Conservation (phyloP, 768 basidiomycete genomes). For the Jaapia argillacea region DNA sequence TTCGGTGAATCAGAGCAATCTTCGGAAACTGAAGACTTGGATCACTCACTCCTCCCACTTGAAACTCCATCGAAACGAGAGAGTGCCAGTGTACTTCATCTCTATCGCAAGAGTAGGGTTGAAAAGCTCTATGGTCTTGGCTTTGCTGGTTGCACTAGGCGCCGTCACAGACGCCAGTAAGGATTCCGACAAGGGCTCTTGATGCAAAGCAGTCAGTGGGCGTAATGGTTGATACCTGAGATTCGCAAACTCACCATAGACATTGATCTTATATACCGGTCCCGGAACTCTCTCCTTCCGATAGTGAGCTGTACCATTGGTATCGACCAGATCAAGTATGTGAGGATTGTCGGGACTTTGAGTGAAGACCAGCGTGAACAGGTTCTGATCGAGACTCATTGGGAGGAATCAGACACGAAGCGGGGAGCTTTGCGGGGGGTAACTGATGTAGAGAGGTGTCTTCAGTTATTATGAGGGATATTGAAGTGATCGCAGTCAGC, state of each 20-base stretch:
- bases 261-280: constrained; percentile 48
- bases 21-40: not conserved
- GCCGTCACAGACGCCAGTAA: constrained; percentile 61
- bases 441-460: too few species aligned
- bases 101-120: constrained; percentile 67
- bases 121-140: constrained; percentile 64
- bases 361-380: constrained; percentile 68
- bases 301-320: constrained; percentile 55
- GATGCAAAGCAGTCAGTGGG: not conserved
- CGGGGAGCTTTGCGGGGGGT: too few species aligned
- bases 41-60: constrained; percentile 71
- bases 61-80: constrained; percentile 72
- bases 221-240: too few species aligned
- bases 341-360: constrained; percentile 48
- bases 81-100: constrained; percentile 61
- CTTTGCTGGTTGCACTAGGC: constrained; percentile 55
- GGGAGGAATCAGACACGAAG: too few species aligned
- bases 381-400: constrained; percentile 84
- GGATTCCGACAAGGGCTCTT: constrained; percentile 67
- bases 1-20: not conserved
- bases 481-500: too few species aligned
- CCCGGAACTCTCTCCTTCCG: constrained; percentile 54
- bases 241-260: constrained; percentile 42
- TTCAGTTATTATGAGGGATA: too few species aligned
- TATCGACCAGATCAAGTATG: constrained; percentile 63